Evolutionary conservation across 352 stramenopile species (phyloP).

Genomic region (Globisporangium alternatum): DNA sequence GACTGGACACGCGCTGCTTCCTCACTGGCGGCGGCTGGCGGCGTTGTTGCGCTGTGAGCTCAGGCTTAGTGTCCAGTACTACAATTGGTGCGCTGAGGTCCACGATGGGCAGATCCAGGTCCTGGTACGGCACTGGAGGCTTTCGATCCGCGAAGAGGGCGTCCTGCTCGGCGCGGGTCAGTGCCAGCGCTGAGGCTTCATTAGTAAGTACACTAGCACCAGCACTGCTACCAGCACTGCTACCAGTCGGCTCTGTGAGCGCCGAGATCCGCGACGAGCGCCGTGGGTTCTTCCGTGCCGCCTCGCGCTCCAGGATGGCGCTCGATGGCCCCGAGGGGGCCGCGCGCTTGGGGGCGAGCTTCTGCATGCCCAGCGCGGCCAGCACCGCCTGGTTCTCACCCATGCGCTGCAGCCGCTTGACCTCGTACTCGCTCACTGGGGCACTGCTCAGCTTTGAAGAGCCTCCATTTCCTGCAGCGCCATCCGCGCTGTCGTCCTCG

Average conservation of each 20-base stretch:
- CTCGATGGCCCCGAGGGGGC: neutral
- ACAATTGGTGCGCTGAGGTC: neutral
- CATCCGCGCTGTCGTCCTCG: neutral
- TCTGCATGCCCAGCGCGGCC: slow-evolving; percentile 33
- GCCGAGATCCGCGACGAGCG: slow-evolving; percentile 23
- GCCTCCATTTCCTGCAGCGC: neutral
- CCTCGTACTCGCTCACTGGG: slow-evolving; percentile 46
- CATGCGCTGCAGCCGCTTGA: slow-evolving; percentile 56
- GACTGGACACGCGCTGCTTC: slow-evolving; percentile 17
- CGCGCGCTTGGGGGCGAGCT: slow-evolving; percentile 2
- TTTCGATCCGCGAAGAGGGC: neutral
- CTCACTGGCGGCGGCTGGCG: neutral
- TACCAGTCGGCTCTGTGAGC: neutral
- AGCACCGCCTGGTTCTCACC: slow-evolving; percentile 45
- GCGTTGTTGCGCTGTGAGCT: neutral
- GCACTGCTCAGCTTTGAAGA: neutral
- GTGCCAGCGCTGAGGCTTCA: neutral
- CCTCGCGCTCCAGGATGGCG: neutral
- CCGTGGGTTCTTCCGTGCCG: slow-evolving; percentile 14
- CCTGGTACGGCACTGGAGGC: neutral
- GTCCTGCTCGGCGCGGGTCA: neutral
- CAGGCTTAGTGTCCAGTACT: neutral
- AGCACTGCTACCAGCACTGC: too few species aligned
- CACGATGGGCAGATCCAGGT: slow-evolving; percentile 15
- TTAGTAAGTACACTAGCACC: too few species aligned